These are phyloP conservation scores for Clitopilus hobsonii DNA, from an alignment of 768 basidiomycete genomes.

Conservation along the genomic window DNA sequence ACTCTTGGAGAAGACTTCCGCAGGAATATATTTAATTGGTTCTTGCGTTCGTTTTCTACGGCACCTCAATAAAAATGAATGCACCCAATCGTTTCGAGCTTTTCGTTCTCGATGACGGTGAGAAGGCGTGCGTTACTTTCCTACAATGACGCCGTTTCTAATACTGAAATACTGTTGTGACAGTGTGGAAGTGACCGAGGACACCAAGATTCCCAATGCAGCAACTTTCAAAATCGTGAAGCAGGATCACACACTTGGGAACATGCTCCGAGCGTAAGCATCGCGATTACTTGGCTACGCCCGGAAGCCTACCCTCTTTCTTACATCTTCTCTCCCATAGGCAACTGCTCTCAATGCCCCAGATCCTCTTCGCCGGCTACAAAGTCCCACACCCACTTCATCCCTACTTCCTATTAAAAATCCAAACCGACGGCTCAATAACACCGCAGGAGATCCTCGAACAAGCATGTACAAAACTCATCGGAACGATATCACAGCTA, in stretches of 20 bases:
- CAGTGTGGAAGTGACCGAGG: conserved; percentile 89
- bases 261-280: conserved; percentile 91
- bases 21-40: too few species aligned
- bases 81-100: conserved; percentile 91
- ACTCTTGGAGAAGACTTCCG: not conserved
- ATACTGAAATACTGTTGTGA: not conserved
- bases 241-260: conserved; percentile 95
- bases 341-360: conserved; percentile 84
- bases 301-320: not conserved
- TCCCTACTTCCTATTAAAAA: conserved; percentile 90
- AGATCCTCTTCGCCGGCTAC: conserved; percentile 95
- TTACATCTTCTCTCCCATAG: conserved; percentile 33
- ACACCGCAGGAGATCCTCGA: conserved; percentile 83
- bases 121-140: conserved; percentile 73
- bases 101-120: conserved; percentile 89
- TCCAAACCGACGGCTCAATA: conserved; percentile 87
- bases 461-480: conserved; percentile 77
- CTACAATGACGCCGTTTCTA: not conserved
- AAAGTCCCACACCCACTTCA: conserved; percentile 96
- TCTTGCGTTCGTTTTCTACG: not conserved
- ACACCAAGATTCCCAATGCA: conserved; percentile 97
- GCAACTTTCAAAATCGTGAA: conserved; percentile 93
- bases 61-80: conserved; percentile 58
- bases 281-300: conserved; percentile 1
- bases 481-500: conserved; percentile 61